A percentile compares a stretch with the other conserved stretches of the same genome.
Conservation (phyloP, 768 basidiomycete species). For the Boletus rex-veris region DNA sequence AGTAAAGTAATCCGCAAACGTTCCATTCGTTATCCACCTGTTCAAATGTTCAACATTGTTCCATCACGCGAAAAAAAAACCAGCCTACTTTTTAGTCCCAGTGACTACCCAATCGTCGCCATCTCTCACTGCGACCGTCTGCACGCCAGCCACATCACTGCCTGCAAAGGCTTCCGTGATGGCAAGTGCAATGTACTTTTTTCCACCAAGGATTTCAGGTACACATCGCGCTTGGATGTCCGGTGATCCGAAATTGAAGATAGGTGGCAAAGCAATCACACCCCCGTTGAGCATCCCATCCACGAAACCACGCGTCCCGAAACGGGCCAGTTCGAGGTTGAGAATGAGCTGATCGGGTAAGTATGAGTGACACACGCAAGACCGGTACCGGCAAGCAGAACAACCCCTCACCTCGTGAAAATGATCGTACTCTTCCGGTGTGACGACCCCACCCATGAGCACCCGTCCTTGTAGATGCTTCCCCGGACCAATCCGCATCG, state of each 20-base stretch:
- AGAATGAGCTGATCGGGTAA: conserved; percentile 55
- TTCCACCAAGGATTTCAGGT: conserved; percentile 69
- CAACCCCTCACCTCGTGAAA: conserved; percentile 71
- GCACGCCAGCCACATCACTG: conserved; percentile 79
- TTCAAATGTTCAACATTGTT: conserved; percentile 6
- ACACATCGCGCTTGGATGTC: conserved; percentile 70
- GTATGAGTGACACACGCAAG: not conserved
- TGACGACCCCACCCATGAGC: conserved; percentile 76
- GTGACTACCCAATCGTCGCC: conserved; percentile 86
- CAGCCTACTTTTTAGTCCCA: conserved; percentile 81
- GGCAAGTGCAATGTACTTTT: conserved; percentile 85
- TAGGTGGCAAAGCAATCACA: conserved; percentile 86
- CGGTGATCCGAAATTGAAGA: conserved; percentile 82
- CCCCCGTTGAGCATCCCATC: conserved; percentile 80
- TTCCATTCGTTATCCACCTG: conserved; percentile 90
- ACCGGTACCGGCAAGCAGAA: too few species aligned
- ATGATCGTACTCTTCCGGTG: conserved; percentile 87
- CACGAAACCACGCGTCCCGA: conserved; percentile 81
- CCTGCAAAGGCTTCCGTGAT: conserved; percentile 94
- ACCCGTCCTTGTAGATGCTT: conserved; percentile 81
- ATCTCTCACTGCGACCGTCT: conserved; percentile 81
- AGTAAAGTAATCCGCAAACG: conserved; percentile 81
- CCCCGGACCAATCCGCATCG: conserved; percentile 73
- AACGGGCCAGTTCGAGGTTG: conserved; percentile 77
- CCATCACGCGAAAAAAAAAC: not conserved